Percentiles rank a stretch among this genome's conserved stretches.
Conservation (phyloP, 192 early-diverging fungal species). For the Coemansia sp. region DNA sequence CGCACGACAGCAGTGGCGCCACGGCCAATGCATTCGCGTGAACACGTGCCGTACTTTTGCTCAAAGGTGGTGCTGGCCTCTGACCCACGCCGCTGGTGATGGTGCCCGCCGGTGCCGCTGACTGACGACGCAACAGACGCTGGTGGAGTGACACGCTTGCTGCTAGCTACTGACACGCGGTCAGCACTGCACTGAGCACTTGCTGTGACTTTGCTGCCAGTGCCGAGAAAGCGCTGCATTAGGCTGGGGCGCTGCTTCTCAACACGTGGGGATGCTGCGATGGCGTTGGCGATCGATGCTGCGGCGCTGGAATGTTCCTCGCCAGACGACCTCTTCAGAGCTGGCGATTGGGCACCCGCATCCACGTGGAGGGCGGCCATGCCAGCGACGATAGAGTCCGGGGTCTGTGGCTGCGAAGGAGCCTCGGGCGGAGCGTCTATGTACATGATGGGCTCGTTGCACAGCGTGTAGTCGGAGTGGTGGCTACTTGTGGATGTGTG, state of each 20-base stretch:
- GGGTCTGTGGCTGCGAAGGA: conserved; percentile 7
- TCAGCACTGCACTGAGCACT: not conserved
- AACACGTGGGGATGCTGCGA: conserved; percentile 37
- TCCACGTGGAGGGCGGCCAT: conserved; percentile 15
- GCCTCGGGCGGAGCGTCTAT: not conserved
- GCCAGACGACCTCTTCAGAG: conserved; percentile 4
- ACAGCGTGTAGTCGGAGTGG: conserved; percentile 48
- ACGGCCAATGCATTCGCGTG: conserved; percentile 74
- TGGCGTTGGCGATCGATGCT: conserved; percentile 37
- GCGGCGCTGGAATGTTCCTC: conserved; percentile 4
- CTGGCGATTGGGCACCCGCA: not conserved
- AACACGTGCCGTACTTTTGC: conserved; percentile 81
- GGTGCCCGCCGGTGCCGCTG: conserved; percentile 15
- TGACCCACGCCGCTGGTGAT: conserved; percentile 31
- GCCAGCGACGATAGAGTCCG: conserved; percentile 3
- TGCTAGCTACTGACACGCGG: not conserved
- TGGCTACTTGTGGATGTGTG: conserved; percentile 47
- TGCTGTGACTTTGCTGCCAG: conserved; percentile 9
- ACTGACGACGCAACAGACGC: conserved; percentile 35
- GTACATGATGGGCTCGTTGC: conserved; percentile 24
- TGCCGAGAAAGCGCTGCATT: conserved; percentile 51
- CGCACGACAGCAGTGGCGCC: conserved; percentile 93
- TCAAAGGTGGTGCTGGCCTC: conserved; percentile 37
- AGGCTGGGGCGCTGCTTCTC: conserved; percentile 52
- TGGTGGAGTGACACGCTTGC: conserved; percentile 28